Evolutionary conservation across 2,329 filamentous ascomycete species (phyloP), one percentile per base, ranked within the genome.

Genomic region (Beauveria sp.): DNA sequence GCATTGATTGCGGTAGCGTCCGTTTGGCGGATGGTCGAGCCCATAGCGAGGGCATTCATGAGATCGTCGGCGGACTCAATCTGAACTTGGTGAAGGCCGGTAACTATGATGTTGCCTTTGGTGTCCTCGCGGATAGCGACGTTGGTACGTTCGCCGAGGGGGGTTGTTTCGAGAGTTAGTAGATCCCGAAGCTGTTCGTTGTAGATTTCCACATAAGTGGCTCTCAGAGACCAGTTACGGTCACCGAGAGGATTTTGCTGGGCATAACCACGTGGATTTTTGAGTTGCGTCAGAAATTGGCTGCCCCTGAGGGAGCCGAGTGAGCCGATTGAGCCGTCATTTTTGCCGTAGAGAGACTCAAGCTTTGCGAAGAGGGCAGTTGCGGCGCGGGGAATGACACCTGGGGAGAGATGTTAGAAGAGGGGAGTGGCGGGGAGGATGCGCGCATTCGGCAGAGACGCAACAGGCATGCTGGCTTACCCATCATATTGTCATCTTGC

Each of bases 1-100:
- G 93, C 95, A 71, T 99, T 99, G 71, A 98, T 95, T 3, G 93
- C 95, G 2, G 95, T 99, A 26, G 95, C 89, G 75, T 99, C 95
- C 0, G 95, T 99, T 72, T 99, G 95, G 63, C 95, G 89, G 71
- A 99, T 96, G 26, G 88, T 85, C 0, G 95, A 99, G 22, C 95
- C 95, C 70, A 96, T 93, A 72, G 93, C 95, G 61, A 99, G 81
- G 7, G 92, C 93, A 64, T 86, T 87, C 74, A 98, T 85, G 54
- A 99, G 78, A 72, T 99, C 95, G 5, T 98, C 93, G 9, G 93
- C 89, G 0, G 90, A 96, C 70, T 93, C 93, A 69, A 99, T 90
- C 16, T 90, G 86, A 43, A 96, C 84, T 71, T 96, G 91, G 28
- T 87, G 91, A 24, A 99, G 80, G 8, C 95, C 95, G 8, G 93